Conservation (phyloP, 2,329 filamentous ascomycete species). For the Fusarium aywerte region DNA sequence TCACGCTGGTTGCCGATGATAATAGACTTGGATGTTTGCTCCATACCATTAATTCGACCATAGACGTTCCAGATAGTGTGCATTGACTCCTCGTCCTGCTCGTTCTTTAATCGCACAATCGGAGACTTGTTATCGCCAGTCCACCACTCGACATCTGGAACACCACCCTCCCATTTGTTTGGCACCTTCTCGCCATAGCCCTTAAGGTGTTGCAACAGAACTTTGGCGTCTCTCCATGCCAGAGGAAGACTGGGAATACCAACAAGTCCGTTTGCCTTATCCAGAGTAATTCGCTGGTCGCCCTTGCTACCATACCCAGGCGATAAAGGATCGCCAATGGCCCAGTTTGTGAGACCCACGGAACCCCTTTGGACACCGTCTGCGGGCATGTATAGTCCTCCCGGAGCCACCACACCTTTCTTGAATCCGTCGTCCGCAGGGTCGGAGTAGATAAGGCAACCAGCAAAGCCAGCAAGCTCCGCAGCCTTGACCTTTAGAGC, state of each 20-base stretch:
- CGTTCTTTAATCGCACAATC: conserved; percentile 82
- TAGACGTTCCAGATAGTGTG: conserved; percentile 95
- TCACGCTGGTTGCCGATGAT: conserved; percentile 95
- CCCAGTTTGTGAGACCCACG: conserved; percentile 83
- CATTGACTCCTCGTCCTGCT: conserved; percentile 83
- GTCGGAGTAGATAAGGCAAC: conserved; percentile 93
- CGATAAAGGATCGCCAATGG: conserved; percentile 90
- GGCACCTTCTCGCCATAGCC: conserved; percentile 78
- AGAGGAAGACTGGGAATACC: conserved; percentile 91
- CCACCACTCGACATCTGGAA: conserved; percentile 86
- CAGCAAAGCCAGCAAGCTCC: conserved; percentile 84
- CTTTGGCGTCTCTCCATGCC: conserved; percentile 87
- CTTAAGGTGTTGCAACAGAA: conserved; percentile 78
- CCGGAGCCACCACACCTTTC: conserved; percentile 76
- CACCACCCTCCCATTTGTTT: conserved; percentile 78
- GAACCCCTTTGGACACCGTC: conserved; percentile 85
- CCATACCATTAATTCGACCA: conserved; percentile 83
- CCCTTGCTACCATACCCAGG: conserved; percentile 83
- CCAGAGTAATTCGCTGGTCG: conserved; percentile 72
- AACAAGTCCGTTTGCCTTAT: conserved; percentile 77
- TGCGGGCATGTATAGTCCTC: conserved; percentile 81
- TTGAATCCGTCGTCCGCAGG: conserved; percentile 85
- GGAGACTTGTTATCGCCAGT: conserved; percentile 81
- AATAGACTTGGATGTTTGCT: conserved; percentile 84
- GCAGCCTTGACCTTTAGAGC: conserved; percentile 91